Base-by-base conservation (phyloP, 2,329 filamentous ascomycete species). In the Emmonsiellopsis sp. region DNA sequence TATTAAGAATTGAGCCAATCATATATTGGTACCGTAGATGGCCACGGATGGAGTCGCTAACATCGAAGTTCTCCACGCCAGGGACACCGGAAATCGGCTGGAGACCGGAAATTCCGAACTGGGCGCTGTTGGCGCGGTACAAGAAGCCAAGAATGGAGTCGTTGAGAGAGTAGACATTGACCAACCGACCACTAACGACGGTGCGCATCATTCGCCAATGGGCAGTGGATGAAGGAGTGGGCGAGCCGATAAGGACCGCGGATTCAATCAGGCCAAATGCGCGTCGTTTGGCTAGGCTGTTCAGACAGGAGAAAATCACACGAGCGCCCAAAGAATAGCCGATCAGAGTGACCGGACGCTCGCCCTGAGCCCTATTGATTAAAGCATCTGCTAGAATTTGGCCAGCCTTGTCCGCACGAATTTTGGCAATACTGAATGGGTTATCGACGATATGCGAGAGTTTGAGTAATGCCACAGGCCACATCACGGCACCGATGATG, bases 61-160 rank as follows among this genome's bases (percentile, higher is more conserved):
- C 79, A 58, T 87, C 76, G 51, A 86, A 73, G 60, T 87, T 89
- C 66, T 89, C 85, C 5, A 77, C 66, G 0, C 70, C 70, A 0
- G 66, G 59, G 2, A 76, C 65, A 11, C 65, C 79, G 54, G 82
- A 71, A 26, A 94, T 81, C 34, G 82, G 77, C 65, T 95, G 87
- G 1, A 97, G 73, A 0, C 91, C 92, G 0, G 90, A 90, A 42
- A 95, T 82, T 3, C 91, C 91, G 41, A 87, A 79, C 58, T 93
- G 86, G 31, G 95, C 80, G 55, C 85, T 90, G 41, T 87, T 89
- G 2, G 89, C 85, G 44, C 91, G 83, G 67, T 96, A 95, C 15
- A 95, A 75, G 65, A 95, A 92, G 1, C 83, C 90, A 1, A 96
- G 81, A 34, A 96, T 83, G 63, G 89, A 87, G 69, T 96, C 91